Evolutionary conservation across 108 stramenopile species (phyloP), one percentile per base, ranked within the genome.

Genomic region (Pseudonitzschia multiseries): DNA sequence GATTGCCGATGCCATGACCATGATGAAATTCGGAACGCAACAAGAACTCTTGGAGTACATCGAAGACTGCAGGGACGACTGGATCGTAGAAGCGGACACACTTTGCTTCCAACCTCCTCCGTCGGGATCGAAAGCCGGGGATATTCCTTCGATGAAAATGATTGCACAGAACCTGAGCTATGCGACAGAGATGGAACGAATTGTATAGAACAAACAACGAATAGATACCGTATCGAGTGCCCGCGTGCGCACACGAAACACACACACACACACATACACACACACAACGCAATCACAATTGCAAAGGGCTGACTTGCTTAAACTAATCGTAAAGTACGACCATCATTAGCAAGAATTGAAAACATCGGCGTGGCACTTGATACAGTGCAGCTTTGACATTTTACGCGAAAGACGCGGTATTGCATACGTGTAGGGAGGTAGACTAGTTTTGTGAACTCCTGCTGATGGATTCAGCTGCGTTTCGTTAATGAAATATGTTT

Each of bases 131-230:
- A 87, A 85, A 68, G 89, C 88, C 17, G 51, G 61, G 28, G 93
- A 96, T 67, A 88, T 93, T 71, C 90, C 91, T 21, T 83, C 83
- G 32, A 83, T 87, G 84, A 85, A 94, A 48, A 81, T 91, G 78
- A 96, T 96, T 60, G 63, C 79, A 12, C 93, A 94, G 68, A 89
- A 75, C 53, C 69, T 96, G 68, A 90, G 82, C 66, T 96, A 96
- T 81, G 96, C 96, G 18, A 90, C 90, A 20, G 96, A 96, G 82
- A 81, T 96, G 79, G 96, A 96, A 65, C 82, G 96, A 62, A 96
- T 96, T 70, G 89, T 96, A 14, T 96, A 93, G 57, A 59, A 27
- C 20, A 31, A 59, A 24, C n/a, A 10, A 24, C n/a, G 13, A 54
- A 54, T 15, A 26, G 17, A 59, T 31, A 26, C 29, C 14, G n/a